Percentiles rank a stretch among this genome's conserved stretches.
Conservation (phyloP, 768 basidiomycete genomes). For the Trichaptum fuscoviolaceum region DNA sequence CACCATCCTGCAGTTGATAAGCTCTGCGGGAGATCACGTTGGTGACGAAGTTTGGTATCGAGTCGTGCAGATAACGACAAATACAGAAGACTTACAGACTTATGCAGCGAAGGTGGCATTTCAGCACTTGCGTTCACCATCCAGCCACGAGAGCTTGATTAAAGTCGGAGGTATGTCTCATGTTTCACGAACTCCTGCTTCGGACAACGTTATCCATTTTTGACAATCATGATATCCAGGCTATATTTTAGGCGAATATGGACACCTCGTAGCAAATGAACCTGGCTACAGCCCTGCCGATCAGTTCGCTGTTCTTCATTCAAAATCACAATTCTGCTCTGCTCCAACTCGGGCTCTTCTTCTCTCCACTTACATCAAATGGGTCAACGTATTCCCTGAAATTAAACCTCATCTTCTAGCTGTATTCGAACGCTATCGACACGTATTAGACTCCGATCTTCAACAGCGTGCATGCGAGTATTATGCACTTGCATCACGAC, state of each 20-base stretch:
- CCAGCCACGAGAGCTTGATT: conserved; percentile 88
- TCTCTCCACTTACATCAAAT: conserved; percentile 97
- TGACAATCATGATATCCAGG: conserved; percentile 38
- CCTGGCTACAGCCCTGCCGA: conserved; percentile 89
- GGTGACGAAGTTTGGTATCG: conserved; percentile 99
- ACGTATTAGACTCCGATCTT: conserved; percentile 93
- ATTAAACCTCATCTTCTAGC: conserved; percentile 91
- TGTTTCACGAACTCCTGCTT: background rate
- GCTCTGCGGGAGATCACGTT: conserved; percentile 96
- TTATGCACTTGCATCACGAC: conserved; percentile 75
- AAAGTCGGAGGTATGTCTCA: conserved; percentile 80
- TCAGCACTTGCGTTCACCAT: conserved; percentile 80
- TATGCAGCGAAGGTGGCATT: conserved; percentile 93
- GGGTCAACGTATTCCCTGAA: conserved; percentile 99
- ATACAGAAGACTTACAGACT: conserved; percentile 95
- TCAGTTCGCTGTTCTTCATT: conserved; percentile 88
- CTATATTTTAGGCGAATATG: conserved; percentile 97
- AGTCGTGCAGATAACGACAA: conserved; percentile 96
- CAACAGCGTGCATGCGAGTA: conserved; percentile 99
- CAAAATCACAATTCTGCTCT: conserved; percentile 92
- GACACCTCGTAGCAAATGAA: conserved; percentile 95
- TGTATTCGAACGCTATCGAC: conserved; percentile 96
- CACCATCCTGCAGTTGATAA: conserved; percentile 92
- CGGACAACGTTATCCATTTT: background rate
- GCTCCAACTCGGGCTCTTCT: conserved; percentile 89